Evolutionary conservation across 1,139 yeast species (phyloP), one percentile per base, ranked within the genome.

Genomic region (Yamadazyma sp.): DNA sequence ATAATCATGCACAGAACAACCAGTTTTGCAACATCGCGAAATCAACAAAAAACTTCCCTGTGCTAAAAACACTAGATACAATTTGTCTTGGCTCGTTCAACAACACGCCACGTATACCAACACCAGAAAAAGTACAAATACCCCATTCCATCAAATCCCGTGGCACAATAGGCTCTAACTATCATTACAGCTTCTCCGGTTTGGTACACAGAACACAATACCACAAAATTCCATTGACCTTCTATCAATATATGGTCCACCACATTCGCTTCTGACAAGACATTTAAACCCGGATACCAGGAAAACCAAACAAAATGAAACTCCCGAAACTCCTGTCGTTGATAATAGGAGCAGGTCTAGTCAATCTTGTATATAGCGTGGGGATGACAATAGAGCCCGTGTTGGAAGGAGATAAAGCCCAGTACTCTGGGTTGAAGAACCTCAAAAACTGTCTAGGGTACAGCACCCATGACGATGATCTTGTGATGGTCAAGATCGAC

Each of bases 381-480:
- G 53, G 53, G 15, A 38, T 49, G 41, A 29, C 29, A 5, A 43
- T 49, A 15, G 47, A 43, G 4, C 53, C 53, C 2, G 42, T 45
- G 2, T 35, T 39, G 29, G 41, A 39, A 15, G 48, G 46, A 8
- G 68, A 65, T 35, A 38, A 41, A 15, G 43, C 43, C 23, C 53
- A 55, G 32, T 56, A 56, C 38, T 59, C 70, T 14, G 54, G 66
- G 21, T 39, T 53, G 16, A 37, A 51, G 24, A 56, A 66, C 45
- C 53, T 68, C 30, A 42, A 50, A 31, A 60, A 67, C 43, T 71
- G 77, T 50, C 46, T 71, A n/a, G 58, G 64, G 30, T 70, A 71
- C 46, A 51, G 54, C n/a, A 65, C 73, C 6, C 57, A 59, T 29
- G 52, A 57, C 27, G 62, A 69, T 44, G 76, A 71, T 39, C 57